Conservation (phyloP, 257 asterid species). For the Anisodus tanguticus region DNA sequence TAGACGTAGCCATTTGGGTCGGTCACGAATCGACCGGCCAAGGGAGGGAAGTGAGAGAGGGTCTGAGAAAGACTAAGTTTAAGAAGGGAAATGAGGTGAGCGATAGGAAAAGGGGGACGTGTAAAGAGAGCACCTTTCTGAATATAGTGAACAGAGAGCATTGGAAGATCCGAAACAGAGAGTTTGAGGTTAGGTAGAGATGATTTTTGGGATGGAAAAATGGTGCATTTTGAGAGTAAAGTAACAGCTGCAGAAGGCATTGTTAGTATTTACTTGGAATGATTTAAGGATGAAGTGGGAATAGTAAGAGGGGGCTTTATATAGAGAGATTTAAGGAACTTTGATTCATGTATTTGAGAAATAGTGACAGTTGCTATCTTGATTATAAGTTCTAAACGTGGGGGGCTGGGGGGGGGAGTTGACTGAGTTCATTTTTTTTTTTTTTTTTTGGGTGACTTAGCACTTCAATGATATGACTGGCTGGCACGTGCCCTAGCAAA, state of each 20-base stretch:
- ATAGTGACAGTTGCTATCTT: constrained; percentile 4
- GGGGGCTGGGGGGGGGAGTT: too few relatives aligned
- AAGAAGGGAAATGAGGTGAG: constrained; percentile 45
- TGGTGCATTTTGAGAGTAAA: constrained; percentile 41
- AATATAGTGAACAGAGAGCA: constrained; percentile 17
- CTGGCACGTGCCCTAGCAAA: neutral
- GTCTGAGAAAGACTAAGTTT: constrained; percentile 50
- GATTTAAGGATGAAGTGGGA: constrained; percentile 34
- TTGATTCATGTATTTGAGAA: constrained; percentile 56
- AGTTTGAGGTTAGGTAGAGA: constrained; percentile 50
- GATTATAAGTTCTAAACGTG: neutral
- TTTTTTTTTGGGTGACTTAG: neutral
- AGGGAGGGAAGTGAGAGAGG: constrained; percentile 65
- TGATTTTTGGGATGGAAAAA: constrained; percentile 55
- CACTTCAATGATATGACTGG: neutral
- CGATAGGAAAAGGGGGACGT: constrained; percentile 27
- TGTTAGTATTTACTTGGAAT: neutral
- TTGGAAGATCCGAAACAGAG: constrained; percentile 74
- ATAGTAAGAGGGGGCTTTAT: constrained; percentile 31
- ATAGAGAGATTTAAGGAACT: constrained; percentile 36
- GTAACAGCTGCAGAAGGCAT: constrained; percentile 47
- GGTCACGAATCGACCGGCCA: constrained; percentile 64
- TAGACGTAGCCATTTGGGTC: constrained; percentile 58
- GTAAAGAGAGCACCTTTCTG: neutral
- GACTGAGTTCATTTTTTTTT: neutral